These are phyloP conservation scores for Mycena maculata DNA, from an alignment of 768 basidiomycete species.

Conservation along the genomic window DNA sequence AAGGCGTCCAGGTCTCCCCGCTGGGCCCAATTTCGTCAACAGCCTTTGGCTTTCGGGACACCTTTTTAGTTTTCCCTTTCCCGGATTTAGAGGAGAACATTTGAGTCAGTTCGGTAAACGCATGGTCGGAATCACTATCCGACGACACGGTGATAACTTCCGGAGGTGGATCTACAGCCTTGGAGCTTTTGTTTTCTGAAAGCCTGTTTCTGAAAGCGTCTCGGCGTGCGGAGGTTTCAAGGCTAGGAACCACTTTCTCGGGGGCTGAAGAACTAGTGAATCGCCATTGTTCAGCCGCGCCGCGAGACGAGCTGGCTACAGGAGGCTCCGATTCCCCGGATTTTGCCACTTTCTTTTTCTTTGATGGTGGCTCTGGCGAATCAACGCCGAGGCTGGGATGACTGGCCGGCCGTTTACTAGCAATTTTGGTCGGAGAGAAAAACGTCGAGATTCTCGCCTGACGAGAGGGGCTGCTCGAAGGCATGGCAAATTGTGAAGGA, in stretches of 20 bases:
- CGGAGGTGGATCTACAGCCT: neutral
- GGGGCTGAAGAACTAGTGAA: conserved; percentile 46
- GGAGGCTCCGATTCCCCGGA: neutral
- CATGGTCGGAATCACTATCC: conserved; percentile 56
- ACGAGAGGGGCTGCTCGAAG: conserved; percentile 18
- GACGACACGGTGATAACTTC: conserved; percentile 40
- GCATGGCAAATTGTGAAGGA: too few species aligned
- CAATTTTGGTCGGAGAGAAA: conserved; percentile 43
- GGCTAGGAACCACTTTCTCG: conserved; percentile 1
- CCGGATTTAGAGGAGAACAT: conserved; percentile 57
- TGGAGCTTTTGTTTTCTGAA: conserved; percentile 35
- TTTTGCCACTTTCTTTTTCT: conserved; percentile 41
- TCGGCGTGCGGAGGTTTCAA: conserved; percentile 6
- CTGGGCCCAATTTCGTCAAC: conserved; percentile 68
- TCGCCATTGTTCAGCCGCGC: conserved; percentile 55
- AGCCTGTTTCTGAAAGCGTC: conserved; percentile 64
- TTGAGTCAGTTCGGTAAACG: conserved; percentile 59
- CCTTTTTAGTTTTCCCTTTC: conserved; percentile 47
- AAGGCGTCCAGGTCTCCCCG: conserved; percentile 78
- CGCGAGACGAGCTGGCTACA: conserved; percentile 37
- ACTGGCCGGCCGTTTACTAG: conserved; percentile 22
- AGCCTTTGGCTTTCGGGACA: conserved; percentile 47
- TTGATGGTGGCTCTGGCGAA: conserved; percentile 39
- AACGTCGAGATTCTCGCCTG: conserved; percentile 58
- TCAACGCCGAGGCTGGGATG: conserved; percentile 32